Base-by-base conservation (phyloP, 768 basidiomycete genomes). In the Wakefieldia striispora region DNA sequence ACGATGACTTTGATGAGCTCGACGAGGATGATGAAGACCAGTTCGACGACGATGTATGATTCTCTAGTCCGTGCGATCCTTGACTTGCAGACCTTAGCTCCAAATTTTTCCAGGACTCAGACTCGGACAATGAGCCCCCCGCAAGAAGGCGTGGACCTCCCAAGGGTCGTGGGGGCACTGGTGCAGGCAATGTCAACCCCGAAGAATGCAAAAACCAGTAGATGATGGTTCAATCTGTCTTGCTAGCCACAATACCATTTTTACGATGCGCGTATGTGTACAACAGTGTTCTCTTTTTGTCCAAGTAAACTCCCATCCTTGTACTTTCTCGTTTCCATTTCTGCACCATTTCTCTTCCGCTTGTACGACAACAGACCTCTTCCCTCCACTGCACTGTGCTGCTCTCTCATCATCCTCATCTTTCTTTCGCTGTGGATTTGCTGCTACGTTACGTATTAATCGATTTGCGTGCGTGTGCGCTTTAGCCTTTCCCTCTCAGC, bases 121-220 rank as follows among this genome's bases (percentile, higher is more conserved):
- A 88, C 43, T 84, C 82, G 16, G 89, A 91, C 19, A 62, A 63
- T 13, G 86, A 88, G 17, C 70, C 77, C 42, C 81, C 84, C 14
- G 73, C 76, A 44, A 77, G 79, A 59, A 76, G 81, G 49, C 80
- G 82, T 47, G 79, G 68, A 20, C 77, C 78, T 54, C 75, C 81
- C 57, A 86, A 82, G 68, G 77, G 78, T 43, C 77, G 80, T 49
- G 74, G 71, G 35, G 76, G 70, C 17, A 68, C 71, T 8, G 56
- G 63, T 27, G 71, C 67, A 8, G 76, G 69, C 40, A 69, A 67
- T n/a, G 61, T 67, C 31, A 79, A 79, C 57, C 82, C 89, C 1
- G 86, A 91, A 64, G 92, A 95, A 68, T 95, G 92, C 79, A 91
- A 92, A 75, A 88, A 93, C 67, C 91, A 94, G 84, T 94, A 72